phyloP scores from a whole-genome alignment of 345 rosid genomes.

The Turnera subulata region DNA sequence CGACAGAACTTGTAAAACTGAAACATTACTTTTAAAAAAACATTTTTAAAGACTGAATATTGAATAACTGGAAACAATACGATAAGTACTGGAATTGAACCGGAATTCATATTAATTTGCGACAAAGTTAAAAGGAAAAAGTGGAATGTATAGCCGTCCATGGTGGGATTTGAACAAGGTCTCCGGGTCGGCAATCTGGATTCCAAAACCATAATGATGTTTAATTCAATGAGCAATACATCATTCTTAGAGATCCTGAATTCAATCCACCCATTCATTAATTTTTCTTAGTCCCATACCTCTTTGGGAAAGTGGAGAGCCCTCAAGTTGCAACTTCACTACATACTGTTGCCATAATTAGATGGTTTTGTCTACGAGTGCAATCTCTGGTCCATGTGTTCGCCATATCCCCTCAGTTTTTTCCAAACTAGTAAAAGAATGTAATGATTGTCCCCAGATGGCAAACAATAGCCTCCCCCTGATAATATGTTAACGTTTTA shows the following conservation, averaged over 20 bases:
- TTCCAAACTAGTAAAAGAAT: not conserved
- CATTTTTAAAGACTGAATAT: too few species aligned
- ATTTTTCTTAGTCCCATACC: slow-evolving; percentile 61
- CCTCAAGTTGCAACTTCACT: slow-evolving; percentile 15
- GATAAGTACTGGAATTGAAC: too few species aligned
- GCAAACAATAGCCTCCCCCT: slow-evolving; percentile 8
- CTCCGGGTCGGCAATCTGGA: not conserved
- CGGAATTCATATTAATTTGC: too few species aligned
- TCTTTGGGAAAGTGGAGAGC: slow-evolving; percentile 48
- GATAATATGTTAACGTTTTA: too few species aligned
- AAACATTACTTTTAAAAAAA: too few species aligned
- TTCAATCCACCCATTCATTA: slow-evolving; percentile 10
- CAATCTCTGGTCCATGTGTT: slow-evolving; percentile 48
- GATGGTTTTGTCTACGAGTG: slow-evolving; percentile 15
- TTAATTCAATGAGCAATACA: slow-evolving; percentile 10
- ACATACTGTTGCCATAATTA: slow-evolving; percentile 8
- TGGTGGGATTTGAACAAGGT: slow-evolving; percentile 21
- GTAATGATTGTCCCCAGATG: slow-evolving; percentile 3
- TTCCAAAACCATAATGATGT: slow-evolving; percentile 26
- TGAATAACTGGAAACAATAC: too few species aligned
- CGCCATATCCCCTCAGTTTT: slow-evolving; percentile 34
- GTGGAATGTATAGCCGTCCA: too few species aligned
- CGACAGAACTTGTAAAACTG: too few species aligned
- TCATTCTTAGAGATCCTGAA: slow-evolving; percentile 4
- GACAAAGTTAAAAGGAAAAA: too few species aligned